Evolutionary conservation across 192 early-diverging fungal genomes (phyloP).

Genomic region (Dimargaris verticillata): DNA sequence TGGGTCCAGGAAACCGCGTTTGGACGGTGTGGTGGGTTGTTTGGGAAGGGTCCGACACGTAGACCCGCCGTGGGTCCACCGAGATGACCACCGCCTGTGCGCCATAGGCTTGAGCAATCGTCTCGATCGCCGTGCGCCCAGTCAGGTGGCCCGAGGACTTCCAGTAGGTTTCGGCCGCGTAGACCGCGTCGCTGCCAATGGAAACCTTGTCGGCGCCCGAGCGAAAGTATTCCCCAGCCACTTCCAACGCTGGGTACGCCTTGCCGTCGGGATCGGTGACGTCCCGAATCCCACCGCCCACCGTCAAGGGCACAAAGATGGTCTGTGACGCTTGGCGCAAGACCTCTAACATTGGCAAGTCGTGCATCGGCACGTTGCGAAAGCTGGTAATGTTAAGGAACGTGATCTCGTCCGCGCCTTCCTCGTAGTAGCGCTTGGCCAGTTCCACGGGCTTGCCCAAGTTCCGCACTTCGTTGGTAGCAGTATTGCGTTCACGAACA

Average conservation of each 20-base stretch:
- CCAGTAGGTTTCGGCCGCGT: slow-evolving; percentile 77
- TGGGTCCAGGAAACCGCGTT: slow-evolving; percentile 62
- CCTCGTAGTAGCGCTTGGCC: slow-evolving; percentile 75
- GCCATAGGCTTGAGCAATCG: slow-evolving; percentile 89
- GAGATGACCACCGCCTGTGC: slow-evolving; percentile 96
- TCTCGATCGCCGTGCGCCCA: slow-evolving; percentile 81
- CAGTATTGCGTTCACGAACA: slow-evolving; percentile 55
- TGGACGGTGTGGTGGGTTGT: slow-evolving; percentile 60
- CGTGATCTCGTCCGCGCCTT: slow-evolving; percentile 95
- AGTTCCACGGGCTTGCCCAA: slow-evolving; percentile 95
- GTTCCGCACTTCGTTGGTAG: slow-evolving; percentile 64
- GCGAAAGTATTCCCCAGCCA: slow-evolving; percentile 97
- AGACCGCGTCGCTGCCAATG: slow-evolving; percentile 99
- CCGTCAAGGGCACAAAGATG: slow-evolving; percentile 98
- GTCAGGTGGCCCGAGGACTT: slow-evolving; percentile 29
- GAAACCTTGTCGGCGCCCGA: slow-evolving; percentile 99
- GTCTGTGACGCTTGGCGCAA: slow-evolving; percentile 65
- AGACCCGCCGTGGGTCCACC: slow-evolving; percentile 88
- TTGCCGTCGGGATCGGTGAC: slow-evolving; percentile 70
- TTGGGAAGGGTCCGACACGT: slow-evolving; percentile 61
- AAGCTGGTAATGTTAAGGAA: slow-evolving; percentile 99
- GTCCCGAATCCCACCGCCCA: slow-evolving; percentile 96
- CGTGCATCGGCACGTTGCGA: slow-evolving; percentile 73
- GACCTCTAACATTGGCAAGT: slow-evolving; percentile 94
- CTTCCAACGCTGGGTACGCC: slow-evolving; percentile 73